phyloP scores from a whole-genome alignment of 352 stramenopile species.

The Globisporangium yorkense region DNA sequence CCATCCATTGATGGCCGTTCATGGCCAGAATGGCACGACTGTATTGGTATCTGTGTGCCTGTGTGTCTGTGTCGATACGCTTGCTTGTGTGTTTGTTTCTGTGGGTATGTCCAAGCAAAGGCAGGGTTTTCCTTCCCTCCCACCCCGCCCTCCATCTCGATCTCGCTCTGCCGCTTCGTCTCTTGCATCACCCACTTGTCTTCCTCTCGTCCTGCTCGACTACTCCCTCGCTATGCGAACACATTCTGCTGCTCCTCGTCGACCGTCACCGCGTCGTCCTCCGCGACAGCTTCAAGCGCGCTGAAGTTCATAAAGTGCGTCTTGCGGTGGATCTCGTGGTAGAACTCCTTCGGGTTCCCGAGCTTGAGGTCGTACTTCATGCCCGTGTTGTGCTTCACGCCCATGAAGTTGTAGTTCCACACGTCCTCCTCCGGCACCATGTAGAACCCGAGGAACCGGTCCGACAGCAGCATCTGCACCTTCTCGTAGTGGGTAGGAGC shows the following conservation, averaged over 20 bases:
- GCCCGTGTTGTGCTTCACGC: slow-evolving; percentile 95
- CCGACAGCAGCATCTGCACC: slow-evolving; percentile 99
- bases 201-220: background rate
- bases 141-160: background rate
- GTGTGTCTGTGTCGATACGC: too few relatives aligned
- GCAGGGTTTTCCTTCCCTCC: too few relatives aligned
- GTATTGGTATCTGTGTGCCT: too few relatives aligned
- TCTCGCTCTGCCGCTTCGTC: too few relatives aligned
- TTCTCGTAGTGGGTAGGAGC: slow-evolving; percentile 97
- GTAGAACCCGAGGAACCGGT: slow-evolving; percentile 99
- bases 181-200: too few relatives aligned
- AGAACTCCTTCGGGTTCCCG: slow-evolving; percentile 98
- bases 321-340: slow-evolving; percentile 97
- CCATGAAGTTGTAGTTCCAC: slow-evolving; percentile 99
- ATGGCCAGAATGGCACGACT: too few relatives aligned
- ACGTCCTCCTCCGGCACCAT: slow-evolving; percentile 98
- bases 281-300: slow-evolving; percentile 93
- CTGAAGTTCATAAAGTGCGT: slow-evolving; percentile 99
- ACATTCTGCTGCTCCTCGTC: slow-evolving; percentile 91
- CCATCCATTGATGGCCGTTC: too few relatives aligned
- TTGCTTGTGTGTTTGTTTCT: too few relatives aligned
- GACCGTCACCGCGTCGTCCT: slow-evolving; percentile 77
- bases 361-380: slow-evolving; percentile 99
- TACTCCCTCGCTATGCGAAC: slow-evolving; percentile 36
- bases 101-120: too few relatives aligned